Evolutionary conservation across 1,284 basidiomycete species (phyloP), one percentile per base, ranked within the genome.

Genomic region (Thelephora terrestris): DNA sequence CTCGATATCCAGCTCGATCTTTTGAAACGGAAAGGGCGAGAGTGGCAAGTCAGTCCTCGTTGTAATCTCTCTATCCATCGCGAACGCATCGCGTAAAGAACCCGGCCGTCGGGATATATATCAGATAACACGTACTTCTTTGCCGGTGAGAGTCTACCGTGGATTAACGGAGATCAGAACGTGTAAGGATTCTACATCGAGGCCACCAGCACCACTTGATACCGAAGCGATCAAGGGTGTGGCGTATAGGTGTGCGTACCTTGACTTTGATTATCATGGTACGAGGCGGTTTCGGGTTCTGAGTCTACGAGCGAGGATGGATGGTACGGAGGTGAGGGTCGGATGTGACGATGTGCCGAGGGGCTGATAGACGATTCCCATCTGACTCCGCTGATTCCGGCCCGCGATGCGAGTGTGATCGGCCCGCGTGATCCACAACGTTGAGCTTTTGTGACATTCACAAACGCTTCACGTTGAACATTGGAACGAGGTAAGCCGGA

Each of bases 1-100:
- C 66, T 97, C 92, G 63, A 98, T 92, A 71, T 97, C 93, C 53
- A 99, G 81, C 69, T 98, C 94, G 68, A 94, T 92, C 89, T 93
- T 64, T 43, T 48, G 16, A 36, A 38, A 23, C 34, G 7, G 18
- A 20, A 17, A 23, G 27, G 23, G 17, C 38, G n/a, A 16, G 43
- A 27, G 18, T 18, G 48, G 48, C 47, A 25, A 45, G 29, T 23
- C 38, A 25, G 39, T 23, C 9, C 25, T n/a, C 20, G 39, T 20
- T 42, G 25, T 21, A 10, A 42, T 14, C 29, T 20, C 18, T 27
- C 46, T 49, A 38, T 43, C 29, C 21, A 21, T 10, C 14, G 47
- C 24, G n/a, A 47, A 16, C 9, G 42, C 43, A 5, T 5, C 20
- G 29, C n/a, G 20, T 29, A 40, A 4, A 29, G 20, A 23, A 20